A percentile compares a stretch with the other conserved stretches of the same genome.
These are phyloP conservation scores for Yarrowia yakushimensis DNA, from an alignment of 805 yeast species.

Conservation along the genomic window DNA sequence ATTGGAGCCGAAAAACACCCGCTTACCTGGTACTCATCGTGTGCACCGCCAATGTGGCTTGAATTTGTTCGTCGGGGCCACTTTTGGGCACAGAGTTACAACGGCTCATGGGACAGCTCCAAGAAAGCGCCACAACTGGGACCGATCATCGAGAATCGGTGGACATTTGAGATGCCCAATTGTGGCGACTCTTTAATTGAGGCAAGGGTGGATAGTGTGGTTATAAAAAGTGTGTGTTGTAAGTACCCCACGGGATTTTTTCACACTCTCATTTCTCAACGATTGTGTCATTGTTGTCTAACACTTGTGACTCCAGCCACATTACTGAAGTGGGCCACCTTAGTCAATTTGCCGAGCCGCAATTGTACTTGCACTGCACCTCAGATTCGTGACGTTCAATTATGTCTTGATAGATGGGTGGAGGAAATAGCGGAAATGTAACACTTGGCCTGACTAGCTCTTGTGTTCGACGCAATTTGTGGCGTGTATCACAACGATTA, in stretches of 20 bases:
- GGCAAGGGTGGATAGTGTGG: no score
- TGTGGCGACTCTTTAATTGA: no score
- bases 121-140: not conserved
- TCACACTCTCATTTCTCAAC: not conserved
- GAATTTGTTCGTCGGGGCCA: not conserved
- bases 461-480: not conserved
- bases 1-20: no score
- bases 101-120: not conserved
- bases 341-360: not conserved
- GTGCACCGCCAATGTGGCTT: constrained; percentile 2
- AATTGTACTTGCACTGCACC: no score
- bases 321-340: not conserved
- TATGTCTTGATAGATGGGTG: not conserved
- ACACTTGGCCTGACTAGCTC: not conserved
- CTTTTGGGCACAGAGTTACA: not conserved
- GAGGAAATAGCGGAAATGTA: constrained; percentile 11
- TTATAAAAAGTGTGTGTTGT: not conserved
- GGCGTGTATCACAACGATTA: not conserved
- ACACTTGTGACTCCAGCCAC: not conserved
- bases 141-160: not conserved
- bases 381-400: no score
- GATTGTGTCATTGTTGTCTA: not conserved
- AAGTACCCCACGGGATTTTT: no score
- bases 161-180: no score
- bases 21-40: not conserved